These are phyloP conservation scores for Boletus speciosus DNA, from an alignment of 768 basidiomycete genomes.

Conservation along the genomic window DNA sequence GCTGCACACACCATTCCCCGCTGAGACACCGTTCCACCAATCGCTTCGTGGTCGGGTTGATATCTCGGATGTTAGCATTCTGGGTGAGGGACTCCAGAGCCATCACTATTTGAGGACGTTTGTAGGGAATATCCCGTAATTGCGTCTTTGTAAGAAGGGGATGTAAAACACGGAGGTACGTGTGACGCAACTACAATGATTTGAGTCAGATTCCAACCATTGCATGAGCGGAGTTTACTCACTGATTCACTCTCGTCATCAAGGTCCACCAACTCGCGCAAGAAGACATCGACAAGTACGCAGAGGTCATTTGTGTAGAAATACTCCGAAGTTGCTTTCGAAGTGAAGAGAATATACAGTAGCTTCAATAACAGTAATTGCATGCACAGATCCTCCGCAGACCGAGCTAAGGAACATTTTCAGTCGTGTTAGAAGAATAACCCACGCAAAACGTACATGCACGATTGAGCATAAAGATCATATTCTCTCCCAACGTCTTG, in stretches of 20 bases:
- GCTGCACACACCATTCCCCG: constrained; percentile 82
- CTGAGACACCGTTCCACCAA: constrained; percentile 88
- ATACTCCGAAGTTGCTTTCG: constrained; percentile 87
- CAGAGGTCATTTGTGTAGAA: constrained; percentile 98
- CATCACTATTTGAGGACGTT: constrained; percentile 84
- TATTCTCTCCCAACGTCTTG: constrained; percentile 95
- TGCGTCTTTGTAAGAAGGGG: constrained; percentile 95
- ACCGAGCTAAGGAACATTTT: constrained; percentile 55
- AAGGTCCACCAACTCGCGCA: constrained; percentile 88
- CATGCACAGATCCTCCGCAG: constrained; percentile 90
- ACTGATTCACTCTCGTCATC: constrained; percentile 95
- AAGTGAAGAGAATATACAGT: constrained; percentile 92
- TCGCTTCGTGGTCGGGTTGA: constrained; percentile 83
- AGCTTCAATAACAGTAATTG: constrained; percentile 92
- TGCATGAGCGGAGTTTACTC: constrained; percentile 28
- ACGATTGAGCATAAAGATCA: constrained; percentile 98
- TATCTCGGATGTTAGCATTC: constrained; percentile 72
- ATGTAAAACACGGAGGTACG: constrained; percentile 93
- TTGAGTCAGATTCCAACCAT: constrained; percentile 2
- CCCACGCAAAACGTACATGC: constrained; percentile 58
- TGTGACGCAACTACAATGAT: constrained; percentile 74
- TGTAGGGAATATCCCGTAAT: constrained; percentile 80
- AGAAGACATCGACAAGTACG: constrained; percentile 94
- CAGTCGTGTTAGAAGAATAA: constrained; percentile 1
- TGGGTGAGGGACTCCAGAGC: constrained; percentile 75